Conservation (phyloP, 2,329 filamentous ascomycete genomes). For the Nemania sp. region DNA sequence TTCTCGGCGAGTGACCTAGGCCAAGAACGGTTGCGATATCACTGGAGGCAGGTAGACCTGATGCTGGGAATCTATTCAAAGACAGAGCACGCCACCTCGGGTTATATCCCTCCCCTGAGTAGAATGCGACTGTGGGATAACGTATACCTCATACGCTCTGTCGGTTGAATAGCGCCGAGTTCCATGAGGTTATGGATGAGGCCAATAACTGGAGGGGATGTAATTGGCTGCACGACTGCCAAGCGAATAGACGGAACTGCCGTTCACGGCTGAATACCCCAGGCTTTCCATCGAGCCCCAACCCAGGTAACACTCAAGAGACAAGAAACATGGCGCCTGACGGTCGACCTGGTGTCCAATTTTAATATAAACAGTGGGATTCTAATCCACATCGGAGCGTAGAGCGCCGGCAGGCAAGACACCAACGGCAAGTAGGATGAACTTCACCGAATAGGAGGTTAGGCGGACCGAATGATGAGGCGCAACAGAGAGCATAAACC, state of each 20-base stretch:
- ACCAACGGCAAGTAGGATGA: conserved; percentile 9
- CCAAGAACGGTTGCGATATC: conserved; percentile 15
- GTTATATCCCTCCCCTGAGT: conserved; percentile 20
- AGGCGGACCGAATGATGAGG: conserved; percentile 15
- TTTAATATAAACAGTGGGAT: conserved; percentile 24
- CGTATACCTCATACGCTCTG: conserved; percentile 29
- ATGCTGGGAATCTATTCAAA: conserved; percentile 1
- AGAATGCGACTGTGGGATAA: conserved; percentile 7
- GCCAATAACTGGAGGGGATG: conserved; percentile 29
- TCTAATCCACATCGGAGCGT: conserved; percentile 21
- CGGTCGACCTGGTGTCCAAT: conserved; percentile 11
- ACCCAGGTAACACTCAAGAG: conserved; percentile 21
- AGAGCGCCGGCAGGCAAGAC: conserved; percentile 13
- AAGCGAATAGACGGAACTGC: conserved; percentile 31
- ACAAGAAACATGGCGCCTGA: background rate
- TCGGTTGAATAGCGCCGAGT: conserved; percentile 31
- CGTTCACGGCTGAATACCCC: conserved; percentile 35
- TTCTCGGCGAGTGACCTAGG: conserved; percentile 23
- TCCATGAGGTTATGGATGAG: conserved; percentile 26
- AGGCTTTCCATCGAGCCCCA: conserved; percentile 33
- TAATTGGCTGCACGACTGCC: conserved; percentile 33
- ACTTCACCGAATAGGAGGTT: conserved; percentile 6
- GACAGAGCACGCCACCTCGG: background rate
- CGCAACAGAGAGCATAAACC: background rate
- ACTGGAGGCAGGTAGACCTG: conserved; percentile 8